Evolutionary conservation across 2,329 filamentous ascomycete species (phyloP).

Genomic region (Aspergillus carbonarius): DNA sequence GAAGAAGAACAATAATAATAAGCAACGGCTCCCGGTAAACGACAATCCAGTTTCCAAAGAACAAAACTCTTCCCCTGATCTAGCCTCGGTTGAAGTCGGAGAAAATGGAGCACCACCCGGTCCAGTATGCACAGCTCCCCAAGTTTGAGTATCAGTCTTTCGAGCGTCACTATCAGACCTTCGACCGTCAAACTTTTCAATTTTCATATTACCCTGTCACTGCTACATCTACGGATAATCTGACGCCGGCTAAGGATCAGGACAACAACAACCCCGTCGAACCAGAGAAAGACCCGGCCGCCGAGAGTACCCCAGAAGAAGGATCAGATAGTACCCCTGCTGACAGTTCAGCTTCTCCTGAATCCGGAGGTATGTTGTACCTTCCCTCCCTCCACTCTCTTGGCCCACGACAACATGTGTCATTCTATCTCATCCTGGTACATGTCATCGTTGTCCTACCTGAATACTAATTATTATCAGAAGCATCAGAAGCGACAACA

Average conservation of each 20-base stretch:
- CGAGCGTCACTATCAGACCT: slow-evolving; percentile 45
- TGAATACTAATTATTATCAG: slow-evolving; percentile 21
- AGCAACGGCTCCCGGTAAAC: slow-evolving; percentile 26
- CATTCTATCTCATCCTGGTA: neutral
- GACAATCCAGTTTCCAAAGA: slow-evolving; percentile 25
- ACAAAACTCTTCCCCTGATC: slow-evolving; percentile 21
- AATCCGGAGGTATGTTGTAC: slow-evolving; percentile 31
- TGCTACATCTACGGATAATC: slow-evolving; percentile 30
- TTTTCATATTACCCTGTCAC: slow-evolving; percentile 40
- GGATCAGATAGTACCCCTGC: slow-evolving; percentile 23
- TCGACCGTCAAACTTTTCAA: slow-evolving; percentile 39
- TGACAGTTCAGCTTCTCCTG: slow-evolving; percentile 26
- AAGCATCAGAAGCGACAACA: slow-evolving; percentile 27
- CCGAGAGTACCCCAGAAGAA: slow-evolving; percentile 22
- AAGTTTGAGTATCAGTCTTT: slow-evolving; percentile 44
- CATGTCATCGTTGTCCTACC: neutral
- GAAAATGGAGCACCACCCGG: slow-evolving; percentile 36
- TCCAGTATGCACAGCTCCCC: slow-evolving; percentile 47
- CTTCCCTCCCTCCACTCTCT: neutral
- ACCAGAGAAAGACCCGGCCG: slow-evolving; percentile 21
- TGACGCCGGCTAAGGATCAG: slow-evolving; percentile 40
- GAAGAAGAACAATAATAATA: slow-evolving; percentile 32
- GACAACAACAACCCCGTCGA: slow-evolving; percentile 36
- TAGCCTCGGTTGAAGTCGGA: slow-evolving; percentile 29
- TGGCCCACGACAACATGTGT: neutral